phyloP scores from a whole-genome alignment of 2,329 filamentous ascomycete genomes.

The Escovopsis sp. region DNA sequence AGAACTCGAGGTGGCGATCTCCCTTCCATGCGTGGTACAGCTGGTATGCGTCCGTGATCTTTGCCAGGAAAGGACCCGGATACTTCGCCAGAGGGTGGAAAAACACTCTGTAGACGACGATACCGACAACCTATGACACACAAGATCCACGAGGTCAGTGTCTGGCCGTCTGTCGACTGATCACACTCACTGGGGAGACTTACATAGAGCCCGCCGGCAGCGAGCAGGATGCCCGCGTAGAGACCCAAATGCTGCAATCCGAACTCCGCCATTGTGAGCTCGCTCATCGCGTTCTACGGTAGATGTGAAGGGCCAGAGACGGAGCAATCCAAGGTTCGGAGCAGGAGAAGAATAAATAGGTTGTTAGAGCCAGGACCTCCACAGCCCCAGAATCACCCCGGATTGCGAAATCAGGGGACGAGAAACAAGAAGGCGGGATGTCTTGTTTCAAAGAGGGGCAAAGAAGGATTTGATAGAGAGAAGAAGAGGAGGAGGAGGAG shows the following conservation, averaged over 20 bases:
- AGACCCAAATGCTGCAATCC: conserved; percentile 19
- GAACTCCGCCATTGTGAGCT: neutral
- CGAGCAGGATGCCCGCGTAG: conserved; percentile 23
- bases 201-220: conserved; percentile 24
- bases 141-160: too few relatives aligned
- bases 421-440: too few relatives aligned
- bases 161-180: too few relatives aligned
- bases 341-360: neutral
- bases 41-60: conserved; percentile 48
- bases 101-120: conserved; percentile 42
- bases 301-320: too few relatives aligned
- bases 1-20: conserved; percentile 59
- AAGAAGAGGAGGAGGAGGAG: neutral
- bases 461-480: neutral
- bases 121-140: conserved; percentile 19
- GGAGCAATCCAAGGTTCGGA: too few relatives aligned
- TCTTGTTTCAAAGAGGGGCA: too few relatives aligned
- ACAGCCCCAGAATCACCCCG: too few relatives aligned
- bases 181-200: conserved; percentile 10
- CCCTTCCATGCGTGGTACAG: conserved; percentile 64
- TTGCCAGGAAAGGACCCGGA: conserved; percentile 48
- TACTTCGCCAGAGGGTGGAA: conserved; percentile 52
- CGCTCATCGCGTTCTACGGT: neutral
- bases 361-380: too few relatives aligned
- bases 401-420: too few relatives aligned